Conservation (phyloP, 257 asterid species). For the Nicotiana tabacum region DNA sequence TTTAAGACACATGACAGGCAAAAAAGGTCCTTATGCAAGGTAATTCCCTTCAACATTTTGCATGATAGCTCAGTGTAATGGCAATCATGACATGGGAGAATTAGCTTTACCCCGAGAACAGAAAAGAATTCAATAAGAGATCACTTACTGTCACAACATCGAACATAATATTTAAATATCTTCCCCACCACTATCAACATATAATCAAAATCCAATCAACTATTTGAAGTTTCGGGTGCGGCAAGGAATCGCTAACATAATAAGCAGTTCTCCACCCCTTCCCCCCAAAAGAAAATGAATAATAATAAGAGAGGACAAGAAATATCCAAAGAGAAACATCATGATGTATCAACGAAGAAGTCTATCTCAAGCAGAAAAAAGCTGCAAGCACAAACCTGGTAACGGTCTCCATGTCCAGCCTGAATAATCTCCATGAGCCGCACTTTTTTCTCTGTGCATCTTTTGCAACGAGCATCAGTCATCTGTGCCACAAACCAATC, state of each 20-base stretch:
- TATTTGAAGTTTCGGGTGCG: background rate
- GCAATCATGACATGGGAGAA: background rate
- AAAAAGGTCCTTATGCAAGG: background rate
- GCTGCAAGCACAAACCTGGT: slow-evolving; percentile 42
- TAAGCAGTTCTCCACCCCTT: background rate
- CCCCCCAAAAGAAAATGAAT: background rate
- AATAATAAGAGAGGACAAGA: background rate
- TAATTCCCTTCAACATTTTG: background rate
- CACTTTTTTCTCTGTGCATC: slow-evolving; percentile 66
- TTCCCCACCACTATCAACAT: background rate
- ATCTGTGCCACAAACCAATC: slow-evolving; percentile 39
- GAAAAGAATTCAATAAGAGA: background rate
- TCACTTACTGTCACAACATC: background rate
- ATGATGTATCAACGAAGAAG: background rate
- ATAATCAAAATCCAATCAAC: background rate
- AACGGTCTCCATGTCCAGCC: slow-evolving; percentile 70
- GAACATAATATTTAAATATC: background rate
- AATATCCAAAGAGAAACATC: background rate
- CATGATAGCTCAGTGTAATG: background rate
- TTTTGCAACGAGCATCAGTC: slow-evolving; percentile 83
- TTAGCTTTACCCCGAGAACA: background rate
- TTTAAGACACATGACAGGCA: background rate
- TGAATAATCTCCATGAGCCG: slow-evolving; percentile 65
- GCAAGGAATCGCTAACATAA: background rate
- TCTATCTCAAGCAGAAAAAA: background rate